Base-by-base conservation (phyloP, 768 basidiomycete species). In the Boletus tylopilopsis region DNA sequence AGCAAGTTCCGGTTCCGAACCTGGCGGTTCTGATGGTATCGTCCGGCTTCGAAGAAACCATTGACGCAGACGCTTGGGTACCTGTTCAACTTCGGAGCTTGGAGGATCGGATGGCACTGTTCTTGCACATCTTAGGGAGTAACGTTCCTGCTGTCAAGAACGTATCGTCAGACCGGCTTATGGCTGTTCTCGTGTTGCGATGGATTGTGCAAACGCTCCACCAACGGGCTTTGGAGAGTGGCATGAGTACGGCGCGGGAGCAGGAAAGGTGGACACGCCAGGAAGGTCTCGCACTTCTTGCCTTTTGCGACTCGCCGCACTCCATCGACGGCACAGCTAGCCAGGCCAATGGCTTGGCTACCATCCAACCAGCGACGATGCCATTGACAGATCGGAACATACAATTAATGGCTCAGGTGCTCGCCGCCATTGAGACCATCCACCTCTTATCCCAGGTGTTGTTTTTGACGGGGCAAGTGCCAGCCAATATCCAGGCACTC, bases 241-340 rank as follows among this genome's bases (percentile, higher is more conserved):
- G 69, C 1, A 61, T 66, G 16, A 80, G 70, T 52, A 80, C 75
- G 58, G 83, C 80, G n/a, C 76, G 80, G 34, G 78, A 83, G 51
- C 75, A 73, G 54, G 87, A 87, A 61, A 72, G 78, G 22, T 92
- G 89, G 89, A 84, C 82, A 0, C 72, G 66, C 52, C 68, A 65
- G 6, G 89, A 92, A 62, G 84, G 79, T 4, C 71, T 60, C 4
- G 79, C 78, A 24, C 74, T 88, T 59, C 72, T 90, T 36, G 70
- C 77, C 0, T 71, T 80, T 27, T 81, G 82, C 63, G 33, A 47
- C 40, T 36, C 32, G 19, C 41, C 47, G 19, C 51, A 48, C 53
- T 53, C 50, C 48, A 29, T 11, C 2, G 32, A 5, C 16, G 23
- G 40, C 19, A 64, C 61, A 64, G 62, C 53, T 10, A 12, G 46